phyloP scores from a whole-genome alignment of 1,284 basidiomycete genomes.

The Mycena citricolor region DNA sequence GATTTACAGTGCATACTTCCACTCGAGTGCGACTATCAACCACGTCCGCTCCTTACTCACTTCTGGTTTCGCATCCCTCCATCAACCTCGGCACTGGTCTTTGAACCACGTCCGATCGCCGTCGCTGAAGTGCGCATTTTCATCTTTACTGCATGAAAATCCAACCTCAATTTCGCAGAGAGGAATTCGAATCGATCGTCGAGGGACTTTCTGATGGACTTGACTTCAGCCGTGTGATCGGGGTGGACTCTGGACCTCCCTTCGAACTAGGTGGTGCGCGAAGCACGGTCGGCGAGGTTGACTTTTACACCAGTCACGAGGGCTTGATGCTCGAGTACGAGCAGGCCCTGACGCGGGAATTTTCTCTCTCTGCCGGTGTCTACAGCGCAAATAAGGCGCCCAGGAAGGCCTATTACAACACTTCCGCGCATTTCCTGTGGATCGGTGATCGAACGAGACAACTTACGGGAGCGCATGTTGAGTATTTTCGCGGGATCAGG shows the following conservation, averaged over 20 bases:
- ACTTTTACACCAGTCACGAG: conserved; percentile 96
- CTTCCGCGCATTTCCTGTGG: conserved; percentile 94
- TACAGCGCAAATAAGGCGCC: conserved; percentile 5
- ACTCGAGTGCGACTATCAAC: conserved; percentile 92
- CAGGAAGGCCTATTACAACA: conserved; percentile 70
- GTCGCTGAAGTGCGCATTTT: conserved; percentile 57
- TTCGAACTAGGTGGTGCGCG: conserved; percentile 71
- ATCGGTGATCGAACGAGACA: conserved; percentile 97
- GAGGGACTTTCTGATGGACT: conserved; percentile 87
- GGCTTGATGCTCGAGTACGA: conserved; percentile 94
- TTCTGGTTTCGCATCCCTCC: conserved; percentile 89
- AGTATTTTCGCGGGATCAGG: conserved; percentile 92
- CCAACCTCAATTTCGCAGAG: conserved; percentile 37
- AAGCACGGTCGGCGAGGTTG: conserved; percentile 85
- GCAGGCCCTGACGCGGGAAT: conserved; percentile 82
- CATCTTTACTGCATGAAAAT: conserved; percentile 5
- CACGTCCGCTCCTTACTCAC: conserved; percentile 86
- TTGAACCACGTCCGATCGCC: conserved; percentile 88
- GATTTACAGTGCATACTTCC: conserved; percentile 83
- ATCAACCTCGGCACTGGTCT: conserved; percentile 94
- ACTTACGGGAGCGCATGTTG: conserved; percentile 90
- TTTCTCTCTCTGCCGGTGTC: conserved; percentile 37
- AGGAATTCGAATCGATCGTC: conserved; percentile 85
- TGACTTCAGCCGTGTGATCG: conserved; percentile 91
- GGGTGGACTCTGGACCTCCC: conserved; percentile 53